Evolutionary conservation across 352 stramenopile genomes (phyloP), one percentile per base, ranked within the genome.

Genomic region (Pythium aristosporum): DNA sequence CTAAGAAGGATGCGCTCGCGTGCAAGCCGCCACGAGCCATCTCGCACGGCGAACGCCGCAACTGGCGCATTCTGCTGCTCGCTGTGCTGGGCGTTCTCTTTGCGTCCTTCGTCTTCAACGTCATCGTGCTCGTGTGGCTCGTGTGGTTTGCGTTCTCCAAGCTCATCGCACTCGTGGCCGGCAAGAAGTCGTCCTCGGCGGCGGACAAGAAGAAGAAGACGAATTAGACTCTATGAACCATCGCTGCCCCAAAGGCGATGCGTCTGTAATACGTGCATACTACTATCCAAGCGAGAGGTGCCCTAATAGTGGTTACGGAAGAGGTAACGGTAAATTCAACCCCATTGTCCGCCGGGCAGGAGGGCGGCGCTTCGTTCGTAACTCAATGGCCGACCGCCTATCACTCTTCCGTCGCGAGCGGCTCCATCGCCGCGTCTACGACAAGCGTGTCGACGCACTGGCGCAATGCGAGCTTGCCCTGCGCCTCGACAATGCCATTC

Each of bases 61-160:
- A 79, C 28, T 85, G 77, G 80, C 62, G 72, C 13, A 54, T 72
- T 18, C 10, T 70, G 34, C 85, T 89, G 7, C 60, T 82, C 15
- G 67, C 8, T 4, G 58, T 66, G 36, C 60, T 85, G 20, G 69
- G 49, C 8, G 23, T 75, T n/a, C 83, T 78, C 39, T 20, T 94
- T 30, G 61, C 83, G 21, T 81, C 77, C 32, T 71, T 92, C 28
- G 56, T 83, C 0, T 63, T 85, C 54, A 88, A 80, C 65, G 72
- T 58, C 5, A 43, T 88, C 34, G 64, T 92, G 42, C 44, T 80
- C 39, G 32, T 91, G 1, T 92, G 79, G 81, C 62, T 92, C 3
- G 67, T 81, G 32, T 89, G 77, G 79, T 90, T 77, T 57, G 75
- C 82, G 30, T 37, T 78, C 18, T 74, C 71, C 32, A 90, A 86